Percentiles rank a stretch among this genome's conserved stretches.
Evolutionary conservation across 139 green algal genomes (phyloP).

Genomic region (Zygnema circumcarinatum): DNA sequence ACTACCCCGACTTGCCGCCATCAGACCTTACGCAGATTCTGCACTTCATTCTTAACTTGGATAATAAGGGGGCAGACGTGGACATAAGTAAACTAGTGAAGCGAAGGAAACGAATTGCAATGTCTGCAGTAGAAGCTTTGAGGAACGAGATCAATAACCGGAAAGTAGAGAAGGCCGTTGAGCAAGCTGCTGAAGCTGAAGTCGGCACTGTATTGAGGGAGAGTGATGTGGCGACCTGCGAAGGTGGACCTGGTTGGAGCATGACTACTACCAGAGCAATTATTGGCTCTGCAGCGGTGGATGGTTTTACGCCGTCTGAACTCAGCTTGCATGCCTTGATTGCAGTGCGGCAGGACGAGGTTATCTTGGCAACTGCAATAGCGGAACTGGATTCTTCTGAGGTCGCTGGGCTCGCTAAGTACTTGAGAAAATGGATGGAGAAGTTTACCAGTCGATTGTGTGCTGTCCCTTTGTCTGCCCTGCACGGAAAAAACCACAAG

Average conservation of each 20-base stretch:
- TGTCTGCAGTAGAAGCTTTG: not conserved
- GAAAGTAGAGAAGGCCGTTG: not conserved
- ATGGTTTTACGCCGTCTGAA: not conserved
- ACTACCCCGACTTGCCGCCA: not conserved
- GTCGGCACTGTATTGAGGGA: not conserved
- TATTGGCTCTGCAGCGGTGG: not conserved
- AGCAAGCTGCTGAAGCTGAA: not conserved
- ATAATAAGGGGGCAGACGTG: not conserved
- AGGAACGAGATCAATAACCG: not conserved
- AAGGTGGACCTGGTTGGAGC: not conserved
- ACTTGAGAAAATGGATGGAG: constrained; percentile 3
- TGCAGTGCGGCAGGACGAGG: not conserved
- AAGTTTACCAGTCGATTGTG: not conserved
- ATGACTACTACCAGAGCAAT: not conserved
- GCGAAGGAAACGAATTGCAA: not conserved
- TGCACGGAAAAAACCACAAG: not conserved
- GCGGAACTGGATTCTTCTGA: not conserved
- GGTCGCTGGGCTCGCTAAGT: not conserved
- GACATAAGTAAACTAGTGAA: not conserved
- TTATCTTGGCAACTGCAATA: not conserved
- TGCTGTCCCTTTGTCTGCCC: not conserved
- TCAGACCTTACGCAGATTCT: not conserved
- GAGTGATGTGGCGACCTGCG: no score
- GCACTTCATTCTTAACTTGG: not conserved
- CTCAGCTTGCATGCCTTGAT: not conserved